Conservation (phyloP, 352 stramenopile genomes). For the Phytophthora meadii region DNA sequence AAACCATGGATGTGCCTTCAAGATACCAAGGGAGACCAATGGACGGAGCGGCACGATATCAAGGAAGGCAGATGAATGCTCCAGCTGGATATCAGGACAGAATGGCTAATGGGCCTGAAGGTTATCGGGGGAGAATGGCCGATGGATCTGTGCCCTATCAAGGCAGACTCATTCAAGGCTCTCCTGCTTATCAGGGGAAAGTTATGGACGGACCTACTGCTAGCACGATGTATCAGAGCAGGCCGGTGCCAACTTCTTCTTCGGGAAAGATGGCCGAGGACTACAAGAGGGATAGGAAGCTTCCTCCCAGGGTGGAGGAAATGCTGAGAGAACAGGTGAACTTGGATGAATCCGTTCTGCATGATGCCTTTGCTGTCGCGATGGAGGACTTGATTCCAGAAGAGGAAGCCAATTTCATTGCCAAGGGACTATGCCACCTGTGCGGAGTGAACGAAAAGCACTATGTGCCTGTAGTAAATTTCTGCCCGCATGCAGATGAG, state of each 20-base stretch:
- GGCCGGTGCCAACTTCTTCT: background rate
- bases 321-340: conserved; percentile 43
- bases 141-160: conserved; percentile 6
- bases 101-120: background rate
- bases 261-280: conserved; percentile 30
- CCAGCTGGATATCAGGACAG: conserved; percentile 4
- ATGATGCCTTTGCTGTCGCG: conserved; percentile 52
- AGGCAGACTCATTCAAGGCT: conserved; percentile 10
- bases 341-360: conserved; percentile 51
- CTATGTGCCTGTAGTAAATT: conserved; percentile 76
- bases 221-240: conserved; percentile 19
- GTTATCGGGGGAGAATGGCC: conserved; percentile 7
- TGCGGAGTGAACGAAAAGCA: conserved; percentile 57
- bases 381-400: conserved; percentile 66
- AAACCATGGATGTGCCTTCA: conserved; percentile 1
- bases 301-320: conserved; percentile 30
- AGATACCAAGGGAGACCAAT: conserved; percentile 16
- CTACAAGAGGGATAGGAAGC: conserved; percentile 38
- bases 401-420: conserved; percentile 77
- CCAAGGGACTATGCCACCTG: conserved; percentile 72
- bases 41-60: conserved; percentile 14
- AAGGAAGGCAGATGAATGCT: conserved; percentile 10
- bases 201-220: conserved; percentile 2
- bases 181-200: conserved; percentile 8
- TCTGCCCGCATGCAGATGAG: conserved; percentile 71